Conservation (phyloP, 1,284 basidiomycete species). For the Fomitopsis pinicola region DNA sequence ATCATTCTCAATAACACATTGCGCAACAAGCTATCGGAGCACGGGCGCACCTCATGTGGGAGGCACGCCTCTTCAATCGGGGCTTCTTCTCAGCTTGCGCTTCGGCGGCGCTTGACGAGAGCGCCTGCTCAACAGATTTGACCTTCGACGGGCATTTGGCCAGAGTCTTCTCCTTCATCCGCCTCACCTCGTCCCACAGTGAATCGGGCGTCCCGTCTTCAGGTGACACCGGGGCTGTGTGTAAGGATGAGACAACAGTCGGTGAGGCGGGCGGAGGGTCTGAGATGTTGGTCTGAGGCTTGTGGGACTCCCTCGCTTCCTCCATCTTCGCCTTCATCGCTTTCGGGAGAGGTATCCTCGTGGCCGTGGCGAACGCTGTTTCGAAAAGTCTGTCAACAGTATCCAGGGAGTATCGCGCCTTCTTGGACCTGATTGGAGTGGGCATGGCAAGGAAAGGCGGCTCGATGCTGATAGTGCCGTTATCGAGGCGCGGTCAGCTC, state of each 20-base stretch:
- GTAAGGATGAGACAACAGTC: slow-evolving; percentile 28
- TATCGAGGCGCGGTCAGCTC: background rate
- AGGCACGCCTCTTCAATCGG: slow-evolving; percentile 11
- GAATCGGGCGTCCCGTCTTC: slow-evolving; percentile 29
- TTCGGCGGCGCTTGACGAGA: slow-evolving; percentile 14
- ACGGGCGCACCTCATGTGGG: slow-evolving; percentile 24
- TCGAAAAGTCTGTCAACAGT: slow-evolving; percentile 19
- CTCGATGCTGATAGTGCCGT: background rate
- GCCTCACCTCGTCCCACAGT: slow-evolving; percentile 59
- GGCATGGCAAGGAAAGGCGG: slow-evolving; percentile 5
- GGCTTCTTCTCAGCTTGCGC: slow-evolving; percentile 7
- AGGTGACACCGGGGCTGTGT: background rate
- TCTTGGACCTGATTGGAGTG: slow-evolving; percentile 6
- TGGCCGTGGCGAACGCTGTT: slow-evolving; percentile 14
- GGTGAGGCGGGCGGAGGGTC: background rate
- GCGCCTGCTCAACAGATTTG: slow-evolving; percentile 46
- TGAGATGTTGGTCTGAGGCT: background rate
- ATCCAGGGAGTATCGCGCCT: slow-evolving; percentile 18
- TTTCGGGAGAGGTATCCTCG: slow-evolving; percentile 5
- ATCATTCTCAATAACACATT: slow-evolving; percentile 1
- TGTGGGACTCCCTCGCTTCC: background rate
- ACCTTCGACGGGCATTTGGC: slow-evolving; percentile 63
- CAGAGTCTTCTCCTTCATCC: slow-evolving; percentile 58
- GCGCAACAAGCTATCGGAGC: background rate
- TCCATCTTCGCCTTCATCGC: background rate